Base-by-base conservation (phyloP, 805 yeast species). In the Cephaloascus fragrans region DNA sequence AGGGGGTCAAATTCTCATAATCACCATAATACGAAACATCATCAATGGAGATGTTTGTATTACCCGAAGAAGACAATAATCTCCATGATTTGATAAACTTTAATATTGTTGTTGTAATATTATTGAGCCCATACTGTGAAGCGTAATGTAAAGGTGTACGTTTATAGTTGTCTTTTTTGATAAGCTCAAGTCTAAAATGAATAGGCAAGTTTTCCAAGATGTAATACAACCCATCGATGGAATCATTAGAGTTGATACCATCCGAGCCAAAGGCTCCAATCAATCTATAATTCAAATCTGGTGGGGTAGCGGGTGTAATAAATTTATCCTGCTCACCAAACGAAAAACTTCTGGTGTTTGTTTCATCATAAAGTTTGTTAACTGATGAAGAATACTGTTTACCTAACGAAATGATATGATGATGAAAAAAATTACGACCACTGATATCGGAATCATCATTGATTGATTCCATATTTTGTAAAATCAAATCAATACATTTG, bases 131-230 rank as follows among this genome's bases (percentile, higher is more conserved):
- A 55, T 79, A 87, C 49, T 86, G 93, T 2, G 93, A 80, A 16
- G 95, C 80, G 56, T 89, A 89, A 60, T 90, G 97, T 40, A 90
- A 63, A 0, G 97, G 95, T 0, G 96, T 83, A 43, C 96, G 71
- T 44, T 69, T 69, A 53, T 86, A 84, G 42, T 74, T 78, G 55
- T 89, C 97, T 34, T 72, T 74, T 38, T 82, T 80, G 36, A 80
- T 59, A 18, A 89, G 62, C 2, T 73, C 69, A 18, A 69, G 61
- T 43, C 79, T 70, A 43, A 76, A 62, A 44, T 69, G 71, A 1
- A 69, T 67, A 1, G 76, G 77, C 17, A 87, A 56, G 35, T 70
- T 67, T 14, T 69, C 62, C 39, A 88, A 66, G 26, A 87, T 68
- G 51, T 77, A 76, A 4, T 61, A 55, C 35, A 86, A 63, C 3